Base-by-base conservation (phyloP, 1,139 yeast genomes). In the Diutina scorzettiae region DNA sequence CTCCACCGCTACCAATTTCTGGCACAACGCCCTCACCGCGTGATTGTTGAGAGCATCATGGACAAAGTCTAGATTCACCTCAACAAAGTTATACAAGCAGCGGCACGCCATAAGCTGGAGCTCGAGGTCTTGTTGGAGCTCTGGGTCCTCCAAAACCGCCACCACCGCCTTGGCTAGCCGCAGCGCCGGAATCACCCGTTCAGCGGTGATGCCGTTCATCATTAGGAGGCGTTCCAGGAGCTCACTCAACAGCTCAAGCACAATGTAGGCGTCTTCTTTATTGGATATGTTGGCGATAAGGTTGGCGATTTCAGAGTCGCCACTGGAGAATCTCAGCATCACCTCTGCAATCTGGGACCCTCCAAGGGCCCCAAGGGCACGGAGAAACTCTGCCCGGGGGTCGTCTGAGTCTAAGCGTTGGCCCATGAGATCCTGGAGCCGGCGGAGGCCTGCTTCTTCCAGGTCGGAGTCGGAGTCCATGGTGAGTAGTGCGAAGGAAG, bases 71-170 rank as follows among this genome's bases (percentile, higher is more conserved):
- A 78, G 77, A 49, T 81, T 73, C 4, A 83, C 85, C 54, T 87
- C 96, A 47, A 87, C 63, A 43, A 89, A 63, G 56, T 86, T 89
- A 57, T 84, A 82, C 19, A 89, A 64, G 55, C 96, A 84, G 42
- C 96, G 72, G 53, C 95, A 85, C 0, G 95, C 83, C 42, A 84
- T 81, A 37, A 91, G 62, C 55, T 84, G 91, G 31, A 89, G 58
- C 53, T 91, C 96, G 41, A 85, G 64, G 49, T 81, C 83, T 19
- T 78, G 85, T 23, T 70, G 72, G 43, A 79, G 68, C 3, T 54
- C 44, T 0, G 83, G 79, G 45, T 77, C 79, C 19, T 67, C 65
- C 61, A 91, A 63, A 9, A 87, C 69, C 4, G 61, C 60, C 2
- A 83, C 74, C 41, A 89, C 60, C 23, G 73, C 71, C 32, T 63